Evolutionary conservation across 1,284 basidiomycete genomes (phyloP).

Genomic region (Irpex lacteus): DNA sequence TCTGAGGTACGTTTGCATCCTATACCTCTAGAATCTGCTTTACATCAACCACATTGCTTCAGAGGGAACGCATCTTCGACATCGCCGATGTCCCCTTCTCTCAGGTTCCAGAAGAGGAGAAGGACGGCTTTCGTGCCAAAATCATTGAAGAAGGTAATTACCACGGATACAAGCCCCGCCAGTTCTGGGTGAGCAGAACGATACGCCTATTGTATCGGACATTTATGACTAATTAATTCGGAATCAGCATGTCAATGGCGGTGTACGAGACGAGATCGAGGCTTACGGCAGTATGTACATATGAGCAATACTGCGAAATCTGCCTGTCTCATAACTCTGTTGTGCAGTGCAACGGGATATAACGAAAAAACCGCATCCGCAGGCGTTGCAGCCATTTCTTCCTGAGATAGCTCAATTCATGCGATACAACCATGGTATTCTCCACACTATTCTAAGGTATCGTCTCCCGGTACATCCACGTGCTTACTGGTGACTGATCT

Average conservation of each 20-base stretch:
- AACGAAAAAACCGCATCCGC: slow-evolving; percentile 29
- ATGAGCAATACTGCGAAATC: not conserved
- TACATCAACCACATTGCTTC: not conserved
- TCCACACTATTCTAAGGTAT: slow-evolving; percentile 23
- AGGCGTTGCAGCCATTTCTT: slow-evolving; percentile 35
- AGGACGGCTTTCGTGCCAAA: slow-evolving; percentile 44
- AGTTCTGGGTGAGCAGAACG: slow-evolving; percentile 44
- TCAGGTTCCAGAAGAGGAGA: slow-evolving; percentile 53
- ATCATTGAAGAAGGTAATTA: slow-evolving; percentile 49
- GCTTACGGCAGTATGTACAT: slow-evolving; percentile 49
- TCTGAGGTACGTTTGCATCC: slow-evolving; percentile 34
- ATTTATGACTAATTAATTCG: not conserved
- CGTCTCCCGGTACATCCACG: not conserved
- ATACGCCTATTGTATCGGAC: not conserved
- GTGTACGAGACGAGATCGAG: slow-evolving; percentile 58
- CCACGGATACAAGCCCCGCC: slow-evolving; percentile 55
- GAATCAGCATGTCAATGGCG: slow-evolving; percentile 48
- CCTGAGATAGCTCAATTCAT: slow-evolving; percentile 39
- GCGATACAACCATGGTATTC: slow-evolving; percentile 29
- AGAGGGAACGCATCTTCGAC: slow-evolving; percentile 52
- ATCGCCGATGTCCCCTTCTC: slow-evolving; percentile 62
- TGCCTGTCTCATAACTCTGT: not conserved
- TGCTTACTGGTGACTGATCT: not conserved
- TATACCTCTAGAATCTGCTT: not conserved
- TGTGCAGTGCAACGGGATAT: slow-evolving; percentile 23